phyloP scores from a whole-genome alignment of 768 basidiomycete genomes.

The Leccinum sublutescens region DNA sequence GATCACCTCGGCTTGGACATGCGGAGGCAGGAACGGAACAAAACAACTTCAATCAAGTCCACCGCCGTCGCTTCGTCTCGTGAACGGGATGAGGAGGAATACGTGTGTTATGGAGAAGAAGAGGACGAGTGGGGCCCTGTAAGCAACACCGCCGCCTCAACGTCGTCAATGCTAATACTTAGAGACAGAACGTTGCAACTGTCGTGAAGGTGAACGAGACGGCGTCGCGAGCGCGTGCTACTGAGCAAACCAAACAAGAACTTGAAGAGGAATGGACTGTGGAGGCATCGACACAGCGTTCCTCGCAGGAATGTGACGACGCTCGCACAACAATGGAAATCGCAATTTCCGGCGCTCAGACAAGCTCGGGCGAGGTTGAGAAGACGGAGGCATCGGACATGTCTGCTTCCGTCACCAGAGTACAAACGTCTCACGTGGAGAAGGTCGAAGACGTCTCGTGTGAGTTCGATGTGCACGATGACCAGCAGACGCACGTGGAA shows the following conservation, averaged over 20 bases:
- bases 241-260: background rate
- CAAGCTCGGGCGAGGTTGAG: too few relatives aligned
- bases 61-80: background rate
- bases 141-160: background rate
- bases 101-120: background rate
- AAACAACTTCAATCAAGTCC: background rate
- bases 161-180: background rate
- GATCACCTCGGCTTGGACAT: background rate
- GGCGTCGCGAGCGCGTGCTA: background rate
- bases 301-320: background rate
- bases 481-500: background rate
- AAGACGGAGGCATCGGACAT: background rate
- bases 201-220: background rate
- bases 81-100: background rate
- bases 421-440: background rate
- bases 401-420: background rate
- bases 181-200: background rate
- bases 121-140: background rate
- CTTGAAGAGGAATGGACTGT: background rate
- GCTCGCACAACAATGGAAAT: background rate
- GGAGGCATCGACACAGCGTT: background rate
- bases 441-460: background rate
- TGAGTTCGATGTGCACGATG: background rate
- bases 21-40: background rate
- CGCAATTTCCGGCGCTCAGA: background rate